phyloP scores from a whole-genome alignment of 169 alveolate genomes.

The Eimeria sp. region DNA sequence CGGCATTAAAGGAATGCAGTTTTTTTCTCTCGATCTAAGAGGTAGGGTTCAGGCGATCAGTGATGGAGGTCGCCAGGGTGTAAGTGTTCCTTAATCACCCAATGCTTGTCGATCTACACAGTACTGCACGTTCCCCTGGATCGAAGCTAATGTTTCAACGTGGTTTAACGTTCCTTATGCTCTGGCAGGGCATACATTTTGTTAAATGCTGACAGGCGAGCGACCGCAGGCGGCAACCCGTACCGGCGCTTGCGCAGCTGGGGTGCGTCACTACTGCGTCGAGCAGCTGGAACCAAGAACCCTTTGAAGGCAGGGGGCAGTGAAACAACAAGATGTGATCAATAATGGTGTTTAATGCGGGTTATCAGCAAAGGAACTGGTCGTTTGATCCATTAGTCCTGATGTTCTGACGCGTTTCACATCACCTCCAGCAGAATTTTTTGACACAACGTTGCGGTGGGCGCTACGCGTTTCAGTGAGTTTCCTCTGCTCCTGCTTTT shows the following conservation, averaged over 20 bases:
- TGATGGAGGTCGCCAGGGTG: not conserved
- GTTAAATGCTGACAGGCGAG: not conserved
- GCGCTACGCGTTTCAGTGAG: not conserved
- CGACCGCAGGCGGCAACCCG: not conserved
- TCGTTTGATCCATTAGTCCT: not conserved
- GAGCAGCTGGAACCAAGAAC: conserved; percentile 11
- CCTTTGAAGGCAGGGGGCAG: not conserved
- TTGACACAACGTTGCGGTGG: not conserved
- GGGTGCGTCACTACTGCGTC: conserved; percentile 18
- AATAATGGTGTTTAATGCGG: not conserved
- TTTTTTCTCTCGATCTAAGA: not conserved
- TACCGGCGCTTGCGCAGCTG: conserved; percentile 12
- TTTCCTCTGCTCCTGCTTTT: not conserved
- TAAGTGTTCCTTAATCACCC: not conserved
- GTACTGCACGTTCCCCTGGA: not conserved
- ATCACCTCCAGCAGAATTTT: not conserved
- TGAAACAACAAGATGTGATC: not conserved
- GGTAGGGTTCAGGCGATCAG: not conserved
- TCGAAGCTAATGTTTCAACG: not conserved
- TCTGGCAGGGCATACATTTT: not conserved
- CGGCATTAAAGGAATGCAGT: not conserved
- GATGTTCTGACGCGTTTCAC: not conserved
- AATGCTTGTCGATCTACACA: not conserved
- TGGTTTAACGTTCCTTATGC: not conserved
- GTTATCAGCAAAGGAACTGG: not conserved